Conservation (phyloP, 2,329 filamentous ascomycete genomes). For the Trichoderma citrinoviride region DNA sequence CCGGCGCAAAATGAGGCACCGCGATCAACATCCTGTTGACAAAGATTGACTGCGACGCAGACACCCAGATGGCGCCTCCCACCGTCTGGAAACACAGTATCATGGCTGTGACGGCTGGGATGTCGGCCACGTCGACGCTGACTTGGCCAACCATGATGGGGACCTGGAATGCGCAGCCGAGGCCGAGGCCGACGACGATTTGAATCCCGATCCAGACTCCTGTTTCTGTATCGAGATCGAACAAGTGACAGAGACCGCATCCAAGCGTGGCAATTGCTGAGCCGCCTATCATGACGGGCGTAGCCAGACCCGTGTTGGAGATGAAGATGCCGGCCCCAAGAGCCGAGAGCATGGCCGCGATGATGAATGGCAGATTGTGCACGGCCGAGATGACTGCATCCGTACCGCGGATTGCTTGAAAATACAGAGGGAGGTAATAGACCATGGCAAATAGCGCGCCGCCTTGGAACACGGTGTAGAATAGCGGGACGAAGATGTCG, state of each 20-base stretch:
- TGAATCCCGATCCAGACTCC: constrained; percentile 30
- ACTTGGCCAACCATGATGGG: constrained; percentile 44
- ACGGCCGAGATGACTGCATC: constrained; percentile 37
- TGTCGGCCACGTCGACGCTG: constrained; percentile 6
- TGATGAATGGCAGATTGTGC: constrained; percentile 40
- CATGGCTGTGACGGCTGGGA: constrained; percentile 6
- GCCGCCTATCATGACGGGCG: constrained; percentile 36
- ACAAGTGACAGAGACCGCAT: constrained; percentile 42
- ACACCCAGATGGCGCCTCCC: constrained; percentile 1
- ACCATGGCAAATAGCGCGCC: constrained; percentile 39
- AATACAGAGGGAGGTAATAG: constrained; percentile 44
- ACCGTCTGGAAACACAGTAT: constrained; percentile 2
- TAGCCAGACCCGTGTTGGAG: constrained; percentile 39
- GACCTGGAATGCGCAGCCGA: constrained; percentile 44
- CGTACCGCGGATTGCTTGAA: constrained; percentile 35
- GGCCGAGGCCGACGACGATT: constrained; percentile 44
- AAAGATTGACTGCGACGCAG: background rate
- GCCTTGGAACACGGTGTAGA: constrained; percentile 38
- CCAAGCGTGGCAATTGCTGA: constrained; percentile 34
- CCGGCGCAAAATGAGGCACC: background rate
- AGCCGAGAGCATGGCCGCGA: constrained; percentile 18
- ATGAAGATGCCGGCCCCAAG: constrained; percentile 28
- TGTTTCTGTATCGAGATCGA: constrained; percentile 23
- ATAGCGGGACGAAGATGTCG: constrained; percentile 32
- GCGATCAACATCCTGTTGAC: background rate